phyloP scores from a whole-genome alignment of 495 filamentous ascomycete species.

The Oidiodendron maius region DNA sequence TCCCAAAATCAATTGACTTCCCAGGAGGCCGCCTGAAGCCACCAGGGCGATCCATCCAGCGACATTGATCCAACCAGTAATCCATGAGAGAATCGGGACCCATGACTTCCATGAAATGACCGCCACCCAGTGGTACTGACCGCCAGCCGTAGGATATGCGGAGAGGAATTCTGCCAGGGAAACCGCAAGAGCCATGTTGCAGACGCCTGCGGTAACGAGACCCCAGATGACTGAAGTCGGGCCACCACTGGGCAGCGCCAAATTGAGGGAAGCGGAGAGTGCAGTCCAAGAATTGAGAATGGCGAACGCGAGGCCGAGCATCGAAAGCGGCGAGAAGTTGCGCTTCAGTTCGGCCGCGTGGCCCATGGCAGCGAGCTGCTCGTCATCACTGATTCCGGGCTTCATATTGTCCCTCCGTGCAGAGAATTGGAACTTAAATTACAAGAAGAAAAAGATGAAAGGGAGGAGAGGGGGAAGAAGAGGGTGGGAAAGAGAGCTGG shows the following conservation, averaged over 20 bases:
- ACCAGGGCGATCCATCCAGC: constrained; percentile 34
- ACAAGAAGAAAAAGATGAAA: neutral
- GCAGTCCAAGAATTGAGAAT: constrained; percentile 58
- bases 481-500: neutral
- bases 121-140: constrained; percentile 46
- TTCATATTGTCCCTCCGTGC: neutral
- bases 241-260: constrained; percentile 42
- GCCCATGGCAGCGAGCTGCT: constrained; percentile 50
- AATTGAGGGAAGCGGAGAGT: constrained; percentile 44
- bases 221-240: constrained; percentile 44
- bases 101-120: constrained; percentile 28
- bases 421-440: neutral
- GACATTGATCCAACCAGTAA: constrained; percentile 31
- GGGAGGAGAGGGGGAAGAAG: neutral
- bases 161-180: constrained; percentile 45
- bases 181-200: constrained; percentile 36
- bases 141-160: constrained; percentile 46
- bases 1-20: constrained; percentile 16
- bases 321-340: constrained; percentile 50
- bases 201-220: constrained; percentile 26
- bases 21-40: constrained; percentile 31
- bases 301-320: constrained; percentile 54
- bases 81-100: constrained; percentile 19
- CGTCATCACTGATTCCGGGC: constrained; percentile 28
- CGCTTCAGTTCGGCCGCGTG: constrained; percentile 56